Evolutionary conservation across 1,284 basidiomycete genomes (phyloP).

Genomic region (Cryptococcus neoformans): DNA sequence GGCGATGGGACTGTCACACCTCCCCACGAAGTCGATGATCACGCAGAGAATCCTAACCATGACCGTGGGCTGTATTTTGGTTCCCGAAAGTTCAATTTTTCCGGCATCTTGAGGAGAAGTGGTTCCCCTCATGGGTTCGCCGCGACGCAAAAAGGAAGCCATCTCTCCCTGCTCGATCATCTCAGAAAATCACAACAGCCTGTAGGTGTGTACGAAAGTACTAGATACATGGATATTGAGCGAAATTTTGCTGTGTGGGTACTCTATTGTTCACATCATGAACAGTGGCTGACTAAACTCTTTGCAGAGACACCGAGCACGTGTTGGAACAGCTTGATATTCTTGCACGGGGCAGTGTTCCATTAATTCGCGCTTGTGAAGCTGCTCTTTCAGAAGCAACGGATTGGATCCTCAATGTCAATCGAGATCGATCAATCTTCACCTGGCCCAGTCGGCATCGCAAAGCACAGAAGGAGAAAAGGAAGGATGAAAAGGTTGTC

Average conservation of each 20-base stretch:
- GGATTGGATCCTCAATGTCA: constrained; percentile 31
- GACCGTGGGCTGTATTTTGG: constrained; percentile 7
- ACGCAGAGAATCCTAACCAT: constrained; percentile 3
- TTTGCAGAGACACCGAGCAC: constrained; percentile 51
- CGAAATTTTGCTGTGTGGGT: constrained; percentile 49
- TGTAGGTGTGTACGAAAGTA: constrained; percentile 77
- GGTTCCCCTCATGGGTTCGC: constrained; percentile 17
- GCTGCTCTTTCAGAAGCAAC: constrained; percentile 28
- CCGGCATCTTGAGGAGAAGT: constrained; percentile 12
- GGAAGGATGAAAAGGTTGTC: no score
- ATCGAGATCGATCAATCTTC: constrained; percentile 19
- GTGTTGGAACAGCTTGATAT: constrained; percentile 57
- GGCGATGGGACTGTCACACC: constrained; percentile 10
- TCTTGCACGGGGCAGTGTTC: constrained; percentile 59
- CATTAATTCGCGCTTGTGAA: constrained; percentile 47
- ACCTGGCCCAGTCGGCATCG: background rate
- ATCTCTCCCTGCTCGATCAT: constrained; percentile 38
- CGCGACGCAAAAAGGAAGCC: constrained; percentile 23
- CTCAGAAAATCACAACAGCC: constrained; percentile 54
- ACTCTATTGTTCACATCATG: background rate
- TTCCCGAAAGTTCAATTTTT: constrained; percentile 12
- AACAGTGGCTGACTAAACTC: background rate
- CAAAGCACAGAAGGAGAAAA: background rate
- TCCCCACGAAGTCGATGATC: constrained; percentile 2
- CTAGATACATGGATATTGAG: constrained; percentile 73